Base-by-base conservation (phyloP, 1,284 basidiomycete species). In the Sporisorium scitamineum region DNA sequence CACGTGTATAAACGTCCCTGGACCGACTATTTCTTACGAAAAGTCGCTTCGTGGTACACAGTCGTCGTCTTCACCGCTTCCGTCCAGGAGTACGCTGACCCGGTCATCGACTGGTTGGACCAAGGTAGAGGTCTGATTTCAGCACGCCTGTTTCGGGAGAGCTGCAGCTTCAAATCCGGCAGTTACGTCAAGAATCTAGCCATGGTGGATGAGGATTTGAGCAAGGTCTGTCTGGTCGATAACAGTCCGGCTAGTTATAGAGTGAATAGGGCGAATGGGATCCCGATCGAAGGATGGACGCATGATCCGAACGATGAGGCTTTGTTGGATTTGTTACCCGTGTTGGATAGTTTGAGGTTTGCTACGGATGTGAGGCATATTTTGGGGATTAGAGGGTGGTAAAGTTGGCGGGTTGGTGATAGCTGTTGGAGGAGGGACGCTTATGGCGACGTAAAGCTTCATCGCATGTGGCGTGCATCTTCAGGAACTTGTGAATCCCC, bases 101-200 rank as follows among this genome's bases (percentile, higher is more conserved):
- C 97, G 0, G 96, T 99, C 29, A 99, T 99, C 80, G 97, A 99
- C 87, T 99, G 97, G 96, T 88, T 99, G 65, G 96, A 99, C 85
- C 94, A 93, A 66, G 96, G 96, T 3, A 89, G 94, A 52, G 86
- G 86, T 0, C 92, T 99, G 63, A 90, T 99, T 47, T 90, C 89
- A 0, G 92, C 92, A 70, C 90, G 95, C 41, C 89, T 98, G 69
- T 99, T 98, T 86, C 90, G 96, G 68, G 94, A 98, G 92, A 94
- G 93, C 58, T 99, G 96, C 87, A 94, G 92, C 44, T 91, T 94
- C 70, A 89, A 95, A 50, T 94, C 94, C 84, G 97, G 97, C 29
- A 92, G 93, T 39, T 99, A 97, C 88, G 92, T 93, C 80, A 99
- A 99, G 86, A 93, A 99, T 83, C 87, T 99, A 57, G 89, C 92